phyloP scores from a whole-genome alignment of 441 rosid species.

The Syzygium syzygioides region DNA sequence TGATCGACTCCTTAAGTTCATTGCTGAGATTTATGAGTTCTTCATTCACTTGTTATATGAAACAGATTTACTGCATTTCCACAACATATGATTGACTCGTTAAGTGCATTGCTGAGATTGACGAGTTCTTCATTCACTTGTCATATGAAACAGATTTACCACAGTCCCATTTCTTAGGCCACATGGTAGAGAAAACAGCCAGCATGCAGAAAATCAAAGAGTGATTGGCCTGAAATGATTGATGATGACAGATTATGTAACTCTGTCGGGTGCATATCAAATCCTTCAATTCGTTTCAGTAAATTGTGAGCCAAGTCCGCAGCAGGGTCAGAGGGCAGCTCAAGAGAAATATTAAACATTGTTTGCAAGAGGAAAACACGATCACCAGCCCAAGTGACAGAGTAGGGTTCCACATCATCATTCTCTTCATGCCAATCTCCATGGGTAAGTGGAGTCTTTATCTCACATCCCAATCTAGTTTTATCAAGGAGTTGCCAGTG shows the following conservation, averaged over 20 bases:
- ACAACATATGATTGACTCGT: too few relatives aligned
- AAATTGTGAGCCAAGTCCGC: slow-evolving; percentile 86
- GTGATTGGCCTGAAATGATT: neutral
- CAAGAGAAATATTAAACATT: slow-evolving; percentile 81
- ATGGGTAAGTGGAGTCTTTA: slow-evolving; percentile 21
- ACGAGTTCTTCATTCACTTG: neutral
- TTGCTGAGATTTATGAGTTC: neutral
- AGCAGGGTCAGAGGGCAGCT: slow-evolving; percentile 79
- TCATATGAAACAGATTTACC: neutral
- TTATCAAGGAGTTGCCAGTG: slow-evolving; percentile 88
- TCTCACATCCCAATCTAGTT: slow-evolving; percentile 31
- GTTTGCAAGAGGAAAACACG: slow-evolving; percentile 93
- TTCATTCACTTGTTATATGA: neutral
- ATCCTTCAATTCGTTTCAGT: slow-evolving; percentile 74
- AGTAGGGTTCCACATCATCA: slow-evolving; percentile 32
- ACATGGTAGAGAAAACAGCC: neutral
- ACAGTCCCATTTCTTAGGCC: neutral
- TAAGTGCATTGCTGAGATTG: too few relatives aligned
- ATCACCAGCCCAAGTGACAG: slow-evolving; percentile 89
- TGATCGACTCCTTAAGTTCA: neutral
- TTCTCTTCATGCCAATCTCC: slow-evolving; percentile 30
- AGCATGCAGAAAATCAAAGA: neutral
- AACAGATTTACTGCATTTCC: neutral
- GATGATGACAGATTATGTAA: slow-evolving; percentile 25
- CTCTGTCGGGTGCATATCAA: slow-evolving; percentile 90